Base-by-base conservation (phyloP, 73 alveolate species). In the Loxodes magnus region DNA sequence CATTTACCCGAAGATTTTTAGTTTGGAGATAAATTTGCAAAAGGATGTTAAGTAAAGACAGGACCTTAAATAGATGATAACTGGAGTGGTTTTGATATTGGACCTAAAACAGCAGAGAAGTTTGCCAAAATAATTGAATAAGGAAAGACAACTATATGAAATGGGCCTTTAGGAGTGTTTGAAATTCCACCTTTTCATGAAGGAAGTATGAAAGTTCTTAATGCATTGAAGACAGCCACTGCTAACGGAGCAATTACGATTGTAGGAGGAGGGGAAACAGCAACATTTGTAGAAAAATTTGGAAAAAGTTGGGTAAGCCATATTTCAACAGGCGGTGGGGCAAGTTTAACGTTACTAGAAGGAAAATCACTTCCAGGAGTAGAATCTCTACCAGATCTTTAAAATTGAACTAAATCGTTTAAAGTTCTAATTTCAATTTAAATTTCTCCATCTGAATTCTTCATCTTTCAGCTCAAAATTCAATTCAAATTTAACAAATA, bases 311-410 rank as follows among this genome's bases (percentile, higher is more conserved):
- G 56, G 43, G 43, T 69, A 12, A 69, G 77, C 23, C 95, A 90
- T 56, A 85, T 88, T 55, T 66, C 88, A 51, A 90, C 98, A 12
- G 98, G 98, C 7, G 98, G 98, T 51, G 96, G 96, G 16, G 98
- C 96, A 5, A 74, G 93, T 17, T 51, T 90, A 35, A 95, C 81
- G 64, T 78, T 90, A 5, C 55, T 90, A 51, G 98, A 90, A 64
- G 98, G 98, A 51, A 90, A 85, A 62, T 89, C 68, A 41, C 89
- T 85, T 10, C 94, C 94, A 14, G 94, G 94, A 29, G 74, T 66
- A 10, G 64, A 38, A 30, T 64, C 37, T 30, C 50, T 71, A 4
- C 35, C 65, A 10, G 34, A 51, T n/a, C 2, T 46, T 19, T 15
- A 39, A 39, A 16, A 12, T 33, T 33, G 14, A 33, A n/a, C n/a